Base-by-base conservation (phyloP, 2,329 filamentous ascomycete species). In the Diaporthe vaccinii region DNA sequence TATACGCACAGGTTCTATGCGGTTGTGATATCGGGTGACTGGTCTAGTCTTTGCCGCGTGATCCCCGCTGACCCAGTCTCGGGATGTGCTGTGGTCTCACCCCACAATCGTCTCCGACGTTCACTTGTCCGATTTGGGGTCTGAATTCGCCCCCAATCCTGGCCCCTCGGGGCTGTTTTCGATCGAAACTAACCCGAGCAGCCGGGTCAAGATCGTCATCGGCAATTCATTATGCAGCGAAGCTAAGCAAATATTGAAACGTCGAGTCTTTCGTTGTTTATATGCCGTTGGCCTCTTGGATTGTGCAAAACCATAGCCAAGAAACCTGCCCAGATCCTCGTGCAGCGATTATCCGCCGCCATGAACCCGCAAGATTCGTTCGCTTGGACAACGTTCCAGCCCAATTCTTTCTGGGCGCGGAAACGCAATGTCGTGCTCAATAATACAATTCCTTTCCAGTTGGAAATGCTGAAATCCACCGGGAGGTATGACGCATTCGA, bases 401-500 rank as follows among this genome's bases (percentile, higher is more conserved):
- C 59, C 20, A 20, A 36, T 6, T 75, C 74, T n/a, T 75, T 75
- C 41, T 75, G 74, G 74, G 74, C 59, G 6, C 74, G 74, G n/a
- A 75, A 69, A 31, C 74, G 74, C 69, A 73, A 68, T 55, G 74
- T 75, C 5, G 74, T 69, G 2, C 70, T 75, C 17, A 68, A 73
- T 12, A 59, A 73, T n/a, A 75, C 74, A 1, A 73, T 75, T n/a
- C 74, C 74, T 8, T 75, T 75, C 51, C 74, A 75, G 25, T 22
- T 75, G 44, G 74, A 75, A 9, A 75, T 75, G 74, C 70, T 75
- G 22, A 75, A 75, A 28, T 61, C 69, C 3, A 91, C 89, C 3
- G 90, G 90, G 2, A 85, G 88, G 46, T 90, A 90, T 76, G 86
- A 90, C 77, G 89, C 87, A 36, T 92, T 92, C 81, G 87, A 88